Evolutionary conservation across 352 stramenopile species (phyloP).

Genomic region (Nannochloropsis limnetica): DNA sequence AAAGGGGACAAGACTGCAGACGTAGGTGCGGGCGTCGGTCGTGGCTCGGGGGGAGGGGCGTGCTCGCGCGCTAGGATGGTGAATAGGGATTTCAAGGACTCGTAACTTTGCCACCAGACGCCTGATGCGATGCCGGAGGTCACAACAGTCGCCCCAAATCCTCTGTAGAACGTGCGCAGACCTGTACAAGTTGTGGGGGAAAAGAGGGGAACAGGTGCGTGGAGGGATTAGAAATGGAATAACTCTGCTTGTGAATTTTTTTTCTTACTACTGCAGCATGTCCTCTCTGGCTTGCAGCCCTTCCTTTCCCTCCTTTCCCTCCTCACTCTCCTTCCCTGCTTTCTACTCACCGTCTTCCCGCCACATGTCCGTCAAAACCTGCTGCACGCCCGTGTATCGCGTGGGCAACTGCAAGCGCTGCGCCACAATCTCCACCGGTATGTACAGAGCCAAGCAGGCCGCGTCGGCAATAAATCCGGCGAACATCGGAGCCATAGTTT

Average conservation of each 20-base stretch:
- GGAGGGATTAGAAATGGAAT: neutral
- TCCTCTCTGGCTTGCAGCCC: neutral
- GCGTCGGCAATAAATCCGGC: constrained; percentile 3
- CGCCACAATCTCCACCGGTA: constrained; percentile 20
- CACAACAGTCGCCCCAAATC: constrained; percentile 4
- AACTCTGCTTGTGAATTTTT: neutral
- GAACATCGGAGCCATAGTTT: neutral
- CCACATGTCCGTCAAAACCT: constrained; percentile 33
- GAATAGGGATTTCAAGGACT: constrained; percentile 26
- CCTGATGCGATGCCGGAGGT: constrained; percentile 26
- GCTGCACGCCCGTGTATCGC: constrained; percentile 17
- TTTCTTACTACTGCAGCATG: neutral
- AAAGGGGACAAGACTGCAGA: neutral
- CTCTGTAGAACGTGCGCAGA: constrained; percentile 9
- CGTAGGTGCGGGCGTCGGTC: neutral
- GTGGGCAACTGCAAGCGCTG: constrained; percentile 17
- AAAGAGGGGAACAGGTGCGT: neutral
- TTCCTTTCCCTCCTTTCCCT: neutral
- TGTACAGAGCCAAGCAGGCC: constrained; percentile 18
- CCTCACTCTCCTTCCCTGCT: no score
- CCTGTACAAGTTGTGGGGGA: neutral
- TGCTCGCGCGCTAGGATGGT: neutral
- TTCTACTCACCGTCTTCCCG: constrained; percentile 4
- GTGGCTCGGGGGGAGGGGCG: neutral
- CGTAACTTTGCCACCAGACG: constrained; percentile 33